Base-by-base conservation (phyloP, 495 filamentous ascomycete species). In the Xylaria grammica region DNA sequence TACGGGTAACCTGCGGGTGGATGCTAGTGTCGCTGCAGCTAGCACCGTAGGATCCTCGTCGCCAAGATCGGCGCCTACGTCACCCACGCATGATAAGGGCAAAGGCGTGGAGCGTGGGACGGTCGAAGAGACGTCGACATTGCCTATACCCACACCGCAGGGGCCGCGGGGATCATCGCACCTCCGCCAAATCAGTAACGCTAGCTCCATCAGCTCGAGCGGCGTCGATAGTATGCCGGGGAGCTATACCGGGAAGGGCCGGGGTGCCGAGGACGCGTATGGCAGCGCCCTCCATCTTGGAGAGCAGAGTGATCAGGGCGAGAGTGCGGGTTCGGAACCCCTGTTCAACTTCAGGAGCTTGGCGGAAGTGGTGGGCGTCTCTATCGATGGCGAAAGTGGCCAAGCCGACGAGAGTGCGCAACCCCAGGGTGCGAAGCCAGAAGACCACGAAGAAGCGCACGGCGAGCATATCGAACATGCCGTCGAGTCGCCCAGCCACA, bases 321-420 rank as follows among this genome's bases (percentile, higher is more conserved):
- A 79, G 19, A 85, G 81, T 65, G 77, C 84, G 1, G 84, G 85
- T 50, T 75, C 80, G 0, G 94, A 97, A 68, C 86, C 91, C 2
- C 87, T 96, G 86, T 94, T 96, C 78, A 97, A 96, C 74, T 97
- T 97, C 69, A 81, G 91, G 58, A 97, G 92, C 67, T 79, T 97
- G 27, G 91, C 91, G 3, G 91, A 90, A 63, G 90, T 97, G 70
- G 93, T 97, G 58, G 91, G 89, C 17, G 78, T 82, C 10, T 77
- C 74, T 4, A 67, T 82, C n/a, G 79, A 84, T 52, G 73, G 71
- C 11, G 69, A 72, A 4, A 32, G 50, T 30, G 65, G 64, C 17
- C 60, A 61, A 32, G 46, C 65, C 15, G 55, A 60, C 11, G 64
- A 63, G 29, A 64, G 64, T 29, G 29, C 27, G 1, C 32, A 36